Evolutionary conservation across 176 grass and related monocot genomes (phyloP).

Genomic region (Triticum aestivum): DNA sequence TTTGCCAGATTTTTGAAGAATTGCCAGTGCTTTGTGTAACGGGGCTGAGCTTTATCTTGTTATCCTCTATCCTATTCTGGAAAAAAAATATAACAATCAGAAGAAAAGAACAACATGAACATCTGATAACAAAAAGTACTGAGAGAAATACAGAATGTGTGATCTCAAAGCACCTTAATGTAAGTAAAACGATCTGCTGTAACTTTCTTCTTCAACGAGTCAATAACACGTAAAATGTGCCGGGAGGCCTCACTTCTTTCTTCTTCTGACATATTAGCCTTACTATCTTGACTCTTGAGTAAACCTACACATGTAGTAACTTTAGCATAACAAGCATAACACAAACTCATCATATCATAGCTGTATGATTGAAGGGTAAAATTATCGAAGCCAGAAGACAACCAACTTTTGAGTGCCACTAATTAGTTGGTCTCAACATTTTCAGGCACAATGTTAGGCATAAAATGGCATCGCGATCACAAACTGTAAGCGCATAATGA

Average conservation of each 20-base stretch:
- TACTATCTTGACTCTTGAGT: slow-evolving; percentile 11
- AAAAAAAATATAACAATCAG: slow-evolving; percentile 20
- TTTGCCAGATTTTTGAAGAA: slow-evolving; percentile 72
- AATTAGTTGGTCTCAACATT: neutral
- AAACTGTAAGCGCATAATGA: neutral
- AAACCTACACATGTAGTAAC: slow-evolving; percentile 26
- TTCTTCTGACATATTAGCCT: slow-evolving; percentile 28
- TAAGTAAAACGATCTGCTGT: slow-evolving; percentile 70
- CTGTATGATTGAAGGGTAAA: slow-evolving; percentile 3
- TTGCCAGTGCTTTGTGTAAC: slow-evolving; percentile 69
- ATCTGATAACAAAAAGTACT: neutral
- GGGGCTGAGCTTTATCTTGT: slow-evolving; percentile 67
- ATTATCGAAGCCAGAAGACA: neutral
- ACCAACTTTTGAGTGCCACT: neutral
- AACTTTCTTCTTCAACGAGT: slow-evolving; percentile 82
- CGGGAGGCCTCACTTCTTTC: slow-evolving; percentile 41
- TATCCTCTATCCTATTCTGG: slow-evolving; percentile 82
- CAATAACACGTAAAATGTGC: slow-evolving; percentile 62
- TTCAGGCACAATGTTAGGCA: neutral
- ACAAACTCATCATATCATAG: slow-evolving; percentile 4
- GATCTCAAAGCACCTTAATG: slow-evolving; percentile 64
- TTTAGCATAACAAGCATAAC: neutral
- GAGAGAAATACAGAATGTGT: neutral
- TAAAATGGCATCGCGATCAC: neutral
- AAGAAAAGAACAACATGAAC: neutral